Evolutionary conservation across 2,329 filamentous ascomycete species (phyloP), one percentile per base, ranked within the genome.

Genomic region (Sporothrix humicola): DNA sequence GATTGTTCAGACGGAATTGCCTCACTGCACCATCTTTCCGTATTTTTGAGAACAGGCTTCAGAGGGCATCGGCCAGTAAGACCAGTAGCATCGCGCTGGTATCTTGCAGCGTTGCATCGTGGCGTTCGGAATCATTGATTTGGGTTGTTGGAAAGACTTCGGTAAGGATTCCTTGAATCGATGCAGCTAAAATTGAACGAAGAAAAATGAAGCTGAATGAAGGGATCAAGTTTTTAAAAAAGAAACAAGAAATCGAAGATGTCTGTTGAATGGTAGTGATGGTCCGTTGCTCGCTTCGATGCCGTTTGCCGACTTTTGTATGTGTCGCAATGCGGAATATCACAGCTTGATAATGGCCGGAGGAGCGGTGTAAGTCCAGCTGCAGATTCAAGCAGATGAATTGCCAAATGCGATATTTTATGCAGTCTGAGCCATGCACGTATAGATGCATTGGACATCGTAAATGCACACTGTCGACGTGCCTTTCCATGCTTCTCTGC

Each of bases 21-120:
- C 44, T 66, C 63, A 31, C 20, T 17, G 15, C 20, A 20, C 42
- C 7, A 5, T 66, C 7, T 66, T 50, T 66, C 20, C 23, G 20
- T 66, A 23, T 48, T 23, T 66, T n/a, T 48, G 46, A 44, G 23
- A n/a, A 26, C 23, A 37, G 31, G 31, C 31, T 37, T 37, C 31
- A 37, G 31, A 37, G 31, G 31, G 31, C 31, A 37, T 37, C 31
- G 23, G 13, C 8, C 13, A 17, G 48, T n/a, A 15, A 50, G 48
- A 46, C 42, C n/a, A 66, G 17, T 48, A 12, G n/a, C 42, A 17
- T 48, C 42, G 42, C 9, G 17, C 37, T 63, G 37, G 61, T 65
- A 65, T 46, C n/a, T 66, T 26, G 42, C 12, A 66, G 42, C 12
- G 61, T 66, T 26, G 61, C 61, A 66, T 66, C n/a, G 12, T 66